phyloP scores from a whole-genome alignment of 768 basidiomycete genomes.

The Dioszegia hungarica region DNA sequence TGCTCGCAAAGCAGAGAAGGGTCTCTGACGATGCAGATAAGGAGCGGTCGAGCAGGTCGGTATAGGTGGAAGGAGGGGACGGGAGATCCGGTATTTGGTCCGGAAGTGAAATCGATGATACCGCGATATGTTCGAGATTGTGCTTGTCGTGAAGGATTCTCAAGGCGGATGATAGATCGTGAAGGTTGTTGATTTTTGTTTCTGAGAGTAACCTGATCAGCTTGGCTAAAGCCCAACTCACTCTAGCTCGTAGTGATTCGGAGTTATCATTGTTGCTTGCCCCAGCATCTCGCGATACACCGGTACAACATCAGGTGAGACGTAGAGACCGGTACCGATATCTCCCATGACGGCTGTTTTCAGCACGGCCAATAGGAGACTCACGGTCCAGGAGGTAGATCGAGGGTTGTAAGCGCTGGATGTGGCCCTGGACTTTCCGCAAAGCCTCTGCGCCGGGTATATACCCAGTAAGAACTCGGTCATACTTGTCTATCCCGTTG shows the following conservation, averaged over 20 bases:
- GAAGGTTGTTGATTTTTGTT: slow-evolving; percentile 61
- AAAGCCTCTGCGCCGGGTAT: slow-evolving; percentile 79
- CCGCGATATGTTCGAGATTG: slow-evolving; percentile 79
- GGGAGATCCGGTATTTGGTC: slow-evolving; percentile 51
- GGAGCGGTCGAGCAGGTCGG: slow-evolving; percentile 26
- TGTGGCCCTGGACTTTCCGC: slow-evolving; percentile 60
- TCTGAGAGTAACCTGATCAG: slow-evolving; percentile 67
- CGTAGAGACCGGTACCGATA: slow-evolving; percentile 73
- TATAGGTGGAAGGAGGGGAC: slow-evolving; percentile 28
- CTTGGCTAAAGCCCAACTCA: slow-evolving; percentile 50
- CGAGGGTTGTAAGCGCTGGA: slow-evolving; percentile 57
- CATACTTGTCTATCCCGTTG: slow-evolving; percentile 69
- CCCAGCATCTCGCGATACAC: slow-evolving; percentile 66
- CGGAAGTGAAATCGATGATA: slow-evolving; percentile 79
- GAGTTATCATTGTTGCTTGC: slow-evolving; percentile 86
- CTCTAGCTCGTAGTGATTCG: slow-evolving; percentile 99
- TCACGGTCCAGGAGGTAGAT: slow-evolving; percentile 89
- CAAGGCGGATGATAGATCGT: slow-evolving; percentile 61
- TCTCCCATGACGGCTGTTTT: slow-evolving; percentile 86
- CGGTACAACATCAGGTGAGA: slow-evolving; percentile 77
- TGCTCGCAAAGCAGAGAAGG: slow-evolving; percentile 76
- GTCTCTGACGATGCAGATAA: slow-evolving; percentile 48
- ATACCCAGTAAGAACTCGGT: slow-evolving; percentile 82
- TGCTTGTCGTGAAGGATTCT: slow-evolving; percentile 67
- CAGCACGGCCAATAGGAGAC: slow-evolving; percentile 41